Evolutionary conservation across 257 asterid genomes (phyloP), one percentile per base, ranked within the genome.

Genomic region (Parsonsia alboflavescens): DNA sequence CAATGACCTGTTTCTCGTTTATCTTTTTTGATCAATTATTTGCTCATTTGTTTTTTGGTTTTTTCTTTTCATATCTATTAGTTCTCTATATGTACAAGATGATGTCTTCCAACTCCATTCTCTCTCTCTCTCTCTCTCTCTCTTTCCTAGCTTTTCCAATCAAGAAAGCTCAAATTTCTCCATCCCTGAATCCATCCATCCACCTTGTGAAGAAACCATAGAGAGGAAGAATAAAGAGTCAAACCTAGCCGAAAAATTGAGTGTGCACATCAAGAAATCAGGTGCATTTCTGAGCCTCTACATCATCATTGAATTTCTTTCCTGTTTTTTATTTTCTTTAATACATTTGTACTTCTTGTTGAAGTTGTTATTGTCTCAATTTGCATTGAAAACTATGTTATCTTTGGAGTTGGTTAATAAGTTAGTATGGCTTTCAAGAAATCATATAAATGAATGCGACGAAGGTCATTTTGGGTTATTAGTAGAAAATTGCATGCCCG

Each of bases 141-240:
- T 3, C 39, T 33, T 3, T 3, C 39, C 39, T 66, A 10, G 42
- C 71, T 66, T 66, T 15, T 0, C 26, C 3, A 4, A 13, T 41
- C 53, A 66, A 66, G 71, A 42, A 66, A n/a, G 39, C 54, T 68
- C 41, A 44, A 21, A 68, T 68, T 68, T 68, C 56, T 68, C 56
- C 12, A 7, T 56, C 30, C 10, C 30, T 2, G 6, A n/a, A 33
- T 33, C 2, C 13, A 56, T 7, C 46, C 30, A 21, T n/a, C 46
- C 30, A 21, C 7, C 62, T 56, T 8, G 8, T 7, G 62, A n/a
- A 56, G 30, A 56, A 56, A 21, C 62, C 62, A 21, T 7, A n/a
- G 30, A 6, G 30, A 56, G n/a, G 36, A 67, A 42, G 54, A 66
- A 66, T 41, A 5, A 41, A 64, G 45, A 39, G 48, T 64, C 69